Evolutionary conservation across 1,284 basidiomycete species (phyloP), one percentile per base, ranked within the genome.

Genomic region (Inonotus hispidus): DNA sequence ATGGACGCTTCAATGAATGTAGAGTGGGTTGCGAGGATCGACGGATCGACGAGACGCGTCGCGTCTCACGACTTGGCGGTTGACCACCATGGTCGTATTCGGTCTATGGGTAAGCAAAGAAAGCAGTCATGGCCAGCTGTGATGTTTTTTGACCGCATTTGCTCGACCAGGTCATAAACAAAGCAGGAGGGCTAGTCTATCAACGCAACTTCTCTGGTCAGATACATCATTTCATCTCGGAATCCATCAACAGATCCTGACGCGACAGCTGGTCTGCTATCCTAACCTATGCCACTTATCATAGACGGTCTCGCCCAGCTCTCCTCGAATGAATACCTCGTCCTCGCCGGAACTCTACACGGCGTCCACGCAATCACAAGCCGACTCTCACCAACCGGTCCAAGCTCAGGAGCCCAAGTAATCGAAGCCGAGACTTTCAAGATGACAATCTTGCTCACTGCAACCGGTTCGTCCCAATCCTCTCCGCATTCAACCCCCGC

Each of bases 361-460:
- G 95, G 96, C 56, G 97, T 99, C 47, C 97, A 99, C 70, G 97
- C 97, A 13, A 99, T 99, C 69, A 98, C 96, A 0, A 90, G 91
- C 64, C 86, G 93, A 45, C 80, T 99, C 47, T 93, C 92, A 2
- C 97, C 97, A 0, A 84, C 83, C 2, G 89, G 89, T 1, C 74
- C 81, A 35, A 90, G 90, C 69, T 92, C 90, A 14, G 97, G 97
- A 16, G 88, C 92, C 8, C 92, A 98, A 72, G 88, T 92, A 32
- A 93, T 99, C 63, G 96, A 98, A 71, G 93, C 91, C 11, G 97
- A 99, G 70, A 85, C 88, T 0, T 95, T 97, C 77, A 94, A 93
- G 71, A 86, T 97, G 76, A 89, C 86, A 21, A 90, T 96, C 63
- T 82, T 92, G 61, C 80, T 98, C 65, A 98, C 96, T 1, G 80